Percentiles rank a stretch among this genome's conserved stretches.
Evolutionary conservation across 371 early-diverging fungal species (phyloP).

Genomic region (Polyrhizophydium stewartii): DNA sequence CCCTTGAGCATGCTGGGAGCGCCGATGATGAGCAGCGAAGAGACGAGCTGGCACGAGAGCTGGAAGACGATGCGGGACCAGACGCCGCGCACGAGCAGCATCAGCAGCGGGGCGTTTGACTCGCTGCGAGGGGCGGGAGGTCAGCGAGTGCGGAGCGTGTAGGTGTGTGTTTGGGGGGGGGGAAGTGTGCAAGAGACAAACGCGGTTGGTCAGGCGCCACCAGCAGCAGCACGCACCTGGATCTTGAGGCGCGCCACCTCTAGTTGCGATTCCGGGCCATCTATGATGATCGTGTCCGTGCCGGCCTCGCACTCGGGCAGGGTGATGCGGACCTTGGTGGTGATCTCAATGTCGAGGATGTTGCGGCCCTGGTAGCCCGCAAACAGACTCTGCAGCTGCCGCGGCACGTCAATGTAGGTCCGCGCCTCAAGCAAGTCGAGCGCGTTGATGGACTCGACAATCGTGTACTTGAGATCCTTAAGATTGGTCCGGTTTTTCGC

Average conservation of each 20-base stretch:
- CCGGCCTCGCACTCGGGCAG: slow-evolving; percentile 44
- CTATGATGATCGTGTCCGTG: slow-evolving; percentile 23
- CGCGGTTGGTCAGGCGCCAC: background rate
- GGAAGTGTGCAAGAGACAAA: too few relatives aligned
- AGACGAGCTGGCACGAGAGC: background rate
- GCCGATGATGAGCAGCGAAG: background rate
- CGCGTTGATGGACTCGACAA: slow-evolving; percentile 65
- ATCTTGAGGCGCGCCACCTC: slow-evolving; percentile 25
- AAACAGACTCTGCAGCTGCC: slow-evolving; percentile 37
- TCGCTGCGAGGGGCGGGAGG: too few relatives aligned
- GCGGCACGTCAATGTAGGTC: slow-evolving; percentile 22
- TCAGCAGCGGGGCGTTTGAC: too few relatives aligned
- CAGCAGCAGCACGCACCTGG: slow-evolving; percentile 10
- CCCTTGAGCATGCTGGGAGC: background rate
- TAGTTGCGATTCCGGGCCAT: slow-evolving; percentile 26
- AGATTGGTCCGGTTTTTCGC: slow-evolving; percentile 73
- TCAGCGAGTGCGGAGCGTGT: too few relatives aligned
- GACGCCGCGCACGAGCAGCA: slow-evolving; percentile 6
- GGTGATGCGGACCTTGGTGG: slow-evolving; percentile 23
- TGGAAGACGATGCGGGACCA: background rate
- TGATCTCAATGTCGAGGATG: slow-evolving; percentile 28
- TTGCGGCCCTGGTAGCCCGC: slow-evolving; percentile 23
- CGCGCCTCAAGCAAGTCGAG: slow-evolving; percentile 18
- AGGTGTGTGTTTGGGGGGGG: too few relatives aligned
- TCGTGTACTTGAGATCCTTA: slow-evolving; percentile 60